Evolutionary conservation across 495 filamentous ascomycete species (phyloP).

Genomic region (Penicillium argentinense): DNA sequence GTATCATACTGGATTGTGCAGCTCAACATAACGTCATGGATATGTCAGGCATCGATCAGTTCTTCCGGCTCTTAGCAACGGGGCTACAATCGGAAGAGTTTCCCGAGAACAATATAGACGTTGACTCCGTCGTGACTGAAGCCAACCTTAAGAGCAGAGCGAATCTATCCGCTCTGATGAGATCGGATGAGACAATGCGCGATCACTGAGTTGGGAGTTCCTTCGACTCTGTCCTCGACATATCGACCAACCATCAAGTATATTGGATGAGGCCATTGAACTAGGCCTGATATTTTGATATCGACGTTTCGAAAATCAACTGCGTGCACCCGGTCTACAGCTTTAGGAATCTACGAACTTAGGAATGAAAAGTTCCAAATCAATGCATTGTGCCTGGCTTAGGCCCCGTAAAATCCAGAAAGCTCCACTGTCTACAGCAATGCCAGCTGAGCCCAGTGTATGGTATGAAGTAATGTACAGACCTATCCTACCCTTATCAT

Average conservation of each 20-base stretch:
- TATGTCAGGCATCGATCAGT: conserved; percentile 34
- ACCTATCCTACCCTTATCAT: conserved; percentile 18
- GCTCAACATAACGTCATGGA: conserved; percentile 47
- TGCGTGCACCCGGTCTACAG: neutral
- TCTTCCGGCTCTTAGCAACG: conserved; percentile 33
- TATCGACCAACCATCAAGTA: too few species aligned
- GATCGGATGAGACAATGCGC: conserved; percentile 21
- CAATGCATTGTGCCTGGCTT: neutral
- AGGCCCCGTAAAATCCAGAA: neutral
- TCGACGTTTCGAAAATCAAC: neutral
- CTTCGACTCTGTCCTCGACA: conserved; percentile 2
- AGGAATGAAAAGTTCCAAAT: neutral
- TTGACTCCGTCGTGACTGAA: conserved; percentile 17
- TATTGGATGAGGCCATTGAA: too few species aligned
- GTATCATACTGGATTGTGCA: conserved; percentile 28
- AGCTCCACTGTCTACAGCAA: conserved; percentile 1
- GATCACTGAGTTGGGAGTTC: conserved; percentile 33
- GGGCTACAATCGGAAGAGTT: conserved; percentile 22
- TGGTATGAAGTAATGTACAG: conserved; percentile 34
- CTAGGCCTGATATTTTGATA: too few species aligned
- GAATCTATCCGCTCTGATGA: conserved; percentile 31
- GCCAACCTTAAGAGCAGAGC: conserved; percentile 34
- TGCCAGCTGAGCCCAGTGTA: conserved; percentile 17
- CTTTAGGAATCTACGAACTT: neutral
- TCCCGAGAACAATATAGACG: too few species aligned